A percentile compares a stretch with the other conserved stretches of the same genome.
Evolutionary conservation across 345 rosid genomes (phyloP).

Genomic region (Pistacia atlantica): DNA sequence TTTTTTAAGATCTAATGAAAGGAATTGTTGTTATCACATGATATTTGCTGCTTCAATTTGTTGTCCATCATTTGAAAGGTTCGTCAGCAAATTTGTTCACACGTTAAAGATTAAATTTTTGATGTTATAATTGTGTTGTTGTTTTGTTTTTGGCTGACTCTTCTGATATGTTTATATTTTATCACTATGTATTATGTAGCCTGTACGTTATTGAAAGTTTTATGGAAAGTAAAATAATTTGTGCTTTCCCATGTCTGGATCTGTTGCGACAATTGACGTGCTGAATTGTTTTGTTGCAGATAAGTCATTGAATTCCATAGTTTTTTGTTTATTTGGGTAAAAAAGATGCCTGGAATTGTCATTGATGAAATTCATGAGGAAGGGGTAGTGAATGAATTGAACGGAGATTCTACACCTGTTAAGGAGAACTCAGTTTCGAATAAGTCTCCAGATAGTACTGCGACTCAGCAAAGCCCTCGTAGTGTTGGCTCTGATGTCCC

Average conservation of each 20-base stretch:
- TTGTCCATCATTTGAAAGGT: conserved; percentile 14
- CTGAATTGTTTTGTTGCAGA: conserved; percentile 24
- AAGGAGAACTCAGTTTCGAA: conserved; percentile 43
- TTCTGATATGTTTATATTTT: neutral
- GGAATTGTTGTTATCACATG: conserved; percentile 11
- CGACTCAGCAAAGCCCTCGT: conserved; percentile 36
- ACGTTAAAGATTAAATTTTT: conserved; percentile 20
- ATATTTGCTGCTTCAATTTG: conserved; percentile 11
- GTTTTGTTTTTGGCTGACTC: conserved; percentile 6
- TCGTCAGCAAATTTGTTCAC: neutral
- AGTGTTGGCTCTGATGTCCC: conserved; percentile 23
- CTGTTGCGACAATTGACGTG: conserved; percentile 22
- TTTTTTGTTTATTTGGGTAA: conserved; percentile 30
- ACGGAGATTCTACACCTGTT: conserved; percentile 32
- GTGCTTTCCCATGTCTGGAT: conserved; percentile 27
- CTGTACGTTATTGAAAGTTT: conserved; percentile 10
- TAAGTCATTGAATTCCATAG: conserved; percentile 23
- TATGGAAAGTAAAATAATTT: neutral
- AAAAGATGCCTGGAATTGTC: conserved; percentile 56
- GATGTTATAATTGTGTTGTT: conserved; percentile 22
- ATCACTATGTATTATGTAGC: neutral
- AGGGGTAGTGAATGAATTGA: conserved; percentile 30
- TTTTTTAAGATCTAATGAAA: conserved; percentile 27
- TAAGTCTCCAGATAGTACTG: conserved; percentile 34
- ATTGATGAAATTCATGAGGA: conserved; percentile 52